phyloP scores from a whole-genome alignment of 768 basidiomycete species.

The Boletus rubroflammeus region DNA sequence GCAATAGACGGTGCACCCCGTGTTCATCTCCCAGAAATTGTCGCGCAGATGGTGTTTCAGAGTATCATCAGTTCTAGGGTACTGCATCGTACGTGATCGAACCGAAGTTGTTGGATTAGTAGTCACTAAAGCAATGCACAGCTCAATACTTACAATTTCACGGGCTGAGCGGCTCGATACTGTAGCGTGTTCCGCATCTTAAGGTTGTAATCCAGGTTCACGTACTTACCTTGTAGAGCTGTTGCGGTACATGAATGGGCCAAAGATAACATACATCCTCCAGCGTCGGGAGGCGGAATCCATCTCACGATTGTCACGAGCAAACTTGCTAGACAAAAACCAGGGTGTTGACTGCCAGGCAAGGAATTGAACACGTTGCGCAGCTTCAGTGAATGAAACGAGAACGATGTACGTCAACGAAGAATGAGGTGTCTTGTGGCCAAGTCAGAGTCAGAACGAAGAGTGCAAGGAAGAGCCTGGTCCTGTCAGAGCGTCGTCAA shows the following conservation, averaged over 20 bases:
- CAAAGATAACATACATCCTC: too few species aligned
- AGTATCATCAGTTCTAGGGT: slow-evolving; percentile 20
- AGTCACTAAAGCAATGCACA: neutral
- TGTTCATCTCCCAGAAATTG: slow-evolving; percentile 20
- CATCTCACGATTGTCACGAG: neutral
- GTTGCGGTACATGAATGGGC: neutral
- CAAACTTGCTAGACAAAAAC: neutral
- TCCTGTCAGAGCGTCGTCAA: too few species aligned
- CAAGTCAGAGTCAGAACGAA: too few species aligned
- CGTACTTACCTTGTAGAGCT: neutral
- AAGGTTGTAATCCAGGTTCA: neutral
- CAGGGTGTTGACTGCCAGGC: too few species aligned
- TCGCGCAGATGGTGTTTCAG: slow-evolving; percentile 21
- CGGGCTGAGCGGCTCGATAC: neutral
- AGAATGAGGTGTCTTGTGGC: neutral
- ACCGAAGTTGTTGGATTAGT: too few species aligned
- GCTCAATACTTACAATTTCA: slow-evolving; percentile 10
- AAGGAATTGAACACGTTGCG: neutral
- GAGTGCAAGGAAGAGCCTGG: too few species aligned
- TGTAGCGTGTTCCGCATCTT: neutral
- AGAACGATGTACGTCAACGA: neutral
- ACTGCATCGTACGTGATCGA: slow-evolving; percentile 14
- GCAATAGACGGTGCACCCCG: slow-evolving; percentile 18
- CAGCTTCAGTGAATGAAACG: neutral
- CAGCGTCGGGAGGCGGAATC: too few species aligned